Conservation (phyloP, 176 grass and related monocot genomes). For the Triticum urartu region DNA sequence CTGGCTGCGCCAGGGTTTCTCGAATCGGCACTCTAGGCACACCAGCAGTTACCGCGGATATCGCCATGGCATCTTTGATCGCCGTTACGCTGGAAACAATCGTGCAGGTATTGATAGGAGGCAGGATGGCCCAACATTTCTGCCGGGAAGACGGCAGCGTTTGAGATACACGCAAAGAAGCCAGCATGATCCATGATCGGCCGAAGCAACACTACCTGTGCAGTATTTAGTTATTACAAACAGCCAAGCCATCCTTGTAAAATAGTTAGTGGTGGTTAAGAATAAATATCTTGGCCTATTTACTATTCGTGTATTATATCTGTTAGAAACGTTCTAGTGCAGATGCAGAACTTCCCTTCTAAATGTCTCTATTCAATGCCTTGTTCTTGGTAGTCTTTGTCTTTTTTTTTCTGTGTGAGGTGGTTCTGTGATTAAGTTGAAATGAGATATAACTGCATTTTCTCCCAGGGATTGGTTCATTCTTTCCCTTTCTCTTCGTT, state of each 20-base stretch:
- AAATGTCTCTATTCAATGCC: background rate
- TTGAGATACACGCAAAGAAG: constrained; percentile 43
- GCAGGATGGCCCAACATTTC: constrained; percentile 27
- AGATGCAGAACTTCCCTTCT: background rate
- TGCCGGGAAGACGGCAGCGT: constrained; percentile 38
- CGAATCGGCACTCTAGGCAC: background rate
- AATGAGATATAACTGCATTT: background rate
- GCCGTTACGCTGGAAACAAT: background rate
- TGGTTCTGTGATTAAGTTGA: background rate
- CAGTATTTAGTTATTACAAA: constrained; percentile 26
- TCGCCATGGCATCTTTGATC: constrained; percentile 12
- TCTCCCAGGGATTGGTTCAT: background rate
- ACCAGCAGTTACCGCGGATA: constrained; percentile 3
- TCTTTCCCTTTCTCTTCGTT: background rate
- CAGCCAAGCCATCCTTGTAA: constrained; percentile 35
- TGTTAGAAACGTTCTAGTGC: constrained; percentile 8
- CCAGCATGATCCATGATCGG: constrained; percentile 27
- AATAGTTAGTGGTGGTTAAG: constrained; percentile 8
- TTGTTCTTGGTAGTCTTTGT: background rate
- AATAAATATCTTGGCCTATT: background rate
- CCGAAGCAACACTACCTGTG: background rate
- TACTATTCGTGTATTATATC: constrained; percentile 4
- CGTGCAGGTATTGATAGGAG: constrained; percentile 16
- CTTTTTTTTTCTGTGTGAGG: background rate
- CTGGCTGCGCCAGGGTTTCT: constrained; percentile 22